Evolutionary conservation across 2,329 filamentous ascomycete genomes (phyloP), one percentile per base, ranked within the genome.

Genomic region (Fusarium penzigii): DNA sequence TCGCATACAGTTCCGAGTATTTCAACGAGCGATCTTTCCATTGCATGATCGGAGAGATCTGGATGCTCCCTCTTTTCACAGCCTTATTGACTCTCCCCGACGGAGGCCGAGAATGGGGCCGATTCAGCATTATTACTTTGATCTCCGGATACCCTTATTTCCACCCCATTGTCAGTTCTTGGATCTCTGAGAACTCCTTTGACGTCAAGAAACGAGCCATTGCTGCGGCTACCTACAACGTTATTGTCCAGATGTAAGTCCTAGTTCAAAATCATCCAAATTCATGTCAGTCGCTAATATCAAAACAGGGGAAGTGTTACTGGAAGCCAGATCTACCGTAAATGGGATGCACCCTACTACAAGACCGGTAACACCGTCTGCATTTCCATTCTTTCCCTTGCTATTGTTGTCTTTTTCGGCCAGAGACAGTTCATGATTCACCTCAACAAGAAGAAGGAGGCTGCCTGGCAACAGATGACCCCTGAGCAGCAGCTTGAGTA

Each of bases 111-210:
- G 69, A 78, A 13, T 85, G 83, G 82, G 69, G 68, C 1, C 70
- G 80, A 14, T 85, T 77, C 69, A 68, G 72, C 1, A 65, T 84
- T 29, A 71, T 79, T 14, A 79, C 78, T 1, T 61, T 85, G 39
- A 72, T 84, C 32, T 74, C 80, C 11, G 80, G 80, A 2, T 77
- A 79, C 51, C 82, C 82, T 0, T 85, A 85, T 60, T 79, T 83
- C 48, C 82, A 85, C 58, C 80, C 82, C 3, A 75, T 83, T 14
- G 70, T 79, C 11, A 72, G 73, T 5, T 72, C 75, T 6, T 84
- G 77, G 76, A 75, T 78, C 44, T 77, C 73, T 1, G 75, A 78
- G 59, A 79, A 79, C 61, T 74, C 71, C 0, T 78, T 78, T 42
- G 74, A 78, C 48, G 76, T 80, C 17, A 77, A 78, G 63, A 79